Conservation (phyloP, 441 rosid species). For the Lepidium campestre region DNA sequence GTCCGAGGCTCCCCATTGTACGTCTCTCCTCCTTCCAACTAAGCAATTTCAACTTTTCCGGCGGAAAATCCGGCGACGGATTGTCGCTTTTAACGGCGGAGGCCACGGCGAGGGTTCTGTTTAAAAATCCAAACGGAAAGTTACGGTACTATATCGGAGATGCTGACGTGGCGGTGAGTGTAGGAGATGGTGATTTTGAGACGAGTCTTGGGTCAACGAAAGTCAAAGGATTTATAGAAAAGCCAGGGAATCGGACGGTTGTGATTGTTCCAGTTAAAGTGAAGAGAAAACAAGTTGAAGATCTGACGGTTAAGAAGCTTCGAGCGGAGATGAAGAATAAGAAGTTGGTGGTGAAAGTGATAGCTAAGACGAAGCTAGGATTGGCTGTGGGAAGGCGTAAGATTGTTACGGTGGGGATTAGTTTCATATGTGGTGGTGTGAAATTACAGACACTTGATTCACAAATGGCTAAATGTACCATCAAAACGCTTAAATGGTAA, state of each 20-base stretch:
- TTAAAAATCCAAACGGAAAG: slow-evolving; percentile 50
- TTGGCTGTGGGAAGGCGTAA: slow-evolving; percentile 27
- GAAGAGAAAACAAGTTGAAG: slow-evolving; percentile 36
- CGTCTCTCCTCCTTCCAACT: slow-evolving; percentile 50
- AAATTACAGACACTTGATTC: slow-evolving; percentile 38
- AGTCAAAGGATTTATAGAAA: slow-evolving; percentile 42
- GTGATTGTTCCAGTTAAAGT: slow-evolving; percentile 36
- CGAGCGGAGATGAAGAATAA: slow-evolving; percentile 25
- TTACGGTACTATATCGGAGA: slow-evolving; percentile 34
- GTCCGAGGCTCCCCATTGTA: slow-evolving; percentile 59
- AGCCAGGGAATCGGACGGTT: slow-evolving; percentile 37
- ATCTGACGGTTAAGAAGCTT: slow-evolving; percentile 33
- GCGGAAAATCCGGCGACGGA: slow-evolving; percentile 30
- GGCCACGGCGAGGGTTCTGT: slow-evolving; percentile 36
- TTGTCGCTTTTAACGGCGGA: slow-evolving; percentile 29
- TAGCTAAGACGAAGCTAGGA: slow-evolving; percentile 41
- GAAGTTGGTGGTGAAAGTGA: slow-evolving; percentile 42
- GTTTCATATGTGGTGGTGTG: slow-evolving; percentile 36
- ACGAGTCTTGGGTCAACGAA: slow-evolving; percentile 36
- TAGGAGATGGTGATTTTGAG: slow-evolving; percentile 24
- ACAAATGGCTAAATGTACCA: slow-evolving; percentile 43
- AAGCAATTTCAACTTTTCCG: slow-evolving; percentile 30
- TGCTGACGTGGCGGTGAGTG: slow-evolving; percentile 28
- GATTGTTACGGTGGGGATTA: slow-evolving; percentile 36
- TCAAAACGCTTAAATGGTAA: slow-evolving; percentile 50